Conservation (phyloP, 2,329 filamentous ascomycete genomes). For the Bipolaris victoriae region DNA sequence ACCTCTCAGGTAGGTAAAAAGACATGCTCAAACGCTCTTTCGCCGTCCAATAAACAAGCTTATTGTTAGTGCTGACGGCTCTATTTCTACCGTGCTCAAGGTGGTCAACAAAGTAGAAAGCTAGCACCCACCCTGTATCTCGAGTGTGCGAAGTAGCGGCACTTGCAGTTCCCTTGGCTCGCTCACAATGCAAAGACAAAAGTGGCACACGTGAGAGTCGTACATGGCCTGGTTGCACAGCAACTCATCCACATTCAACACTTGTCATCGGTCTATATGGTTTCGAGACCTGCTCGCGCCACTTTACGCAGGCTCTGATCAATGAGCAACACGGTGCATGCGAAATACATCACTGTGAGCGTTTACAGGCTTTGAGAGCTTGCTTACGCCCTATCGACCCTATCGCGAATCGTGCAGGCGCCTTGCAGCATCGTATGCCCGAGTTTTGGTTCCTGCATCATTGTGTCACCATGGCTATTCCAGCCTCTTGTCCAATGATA, state of each 20-base stretch:
- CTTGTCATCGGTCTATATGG: background rate
- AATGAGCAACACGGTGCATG: slow-evolving; percentile 1
- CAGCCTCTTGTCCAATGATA: no score
- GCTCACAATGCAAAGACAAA: no score
- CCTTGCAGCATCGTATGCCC: slow-evolving; percentile 7
- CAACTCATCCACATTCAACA: background rate
- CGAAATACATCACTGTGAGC: background rate
- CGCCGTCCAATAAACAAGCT: no score
- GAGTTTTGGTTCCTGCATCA: slow-evolving; percentile 22
- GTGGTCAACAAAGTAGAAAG: no score
- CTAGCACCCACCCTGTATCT: no score
- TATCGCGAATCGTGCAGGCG: slow-evolving; percentile 9
- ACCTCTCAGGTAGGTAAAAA: no score
- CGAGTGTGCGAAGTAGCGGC: no score
- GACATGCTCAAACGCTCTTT: no score
- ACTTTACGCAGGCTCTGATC: background rate
- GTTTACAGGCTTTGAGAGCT: slow-evolving; percentile 1
- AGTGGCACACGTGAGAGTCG: background rate
- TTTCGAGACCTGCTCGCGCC: background rate
- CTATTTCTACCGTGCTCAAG: no score
- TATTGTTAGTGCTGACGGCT: no score
- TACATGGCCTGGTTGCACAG: background rate
- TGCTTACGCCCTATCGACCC: slow-evolving; percentile 6
- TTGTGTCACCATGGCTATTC: background rate
- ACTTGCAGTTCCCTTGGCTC: no score